Evolutionary conservation across 164 flowering plant species (phyloP), one percentile per base, ranked within the genome.

Genomic region (Berberis vulgaris): DNA sequence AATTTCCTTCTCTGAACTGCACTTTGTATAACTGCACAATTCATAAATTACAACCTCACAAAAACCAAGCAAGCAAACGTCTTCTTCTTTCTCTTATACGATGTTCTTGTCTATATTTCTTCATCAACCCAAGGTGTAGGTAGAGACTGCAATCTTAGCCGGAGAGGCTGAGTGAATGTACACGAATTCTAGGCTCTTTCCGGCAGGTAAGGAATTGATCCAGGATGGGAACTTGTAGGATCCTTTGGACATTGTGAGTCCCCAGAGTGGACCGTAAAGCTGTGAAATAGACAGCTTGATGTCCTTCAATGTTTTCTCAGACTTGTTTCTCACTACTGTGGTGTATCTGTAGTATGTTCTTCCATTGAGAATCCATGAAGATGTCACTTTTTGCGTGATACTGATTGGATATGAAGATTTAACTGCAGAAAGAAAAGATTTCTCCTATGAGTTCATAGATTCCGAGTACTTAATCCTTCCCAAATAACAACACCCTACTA

Each of bases 201-300:
- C 86, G 10, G 91, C 72, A 5, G 83, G 72, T 66, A 89, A 73
- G 12, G 86, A 77, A 49, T 61, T 64, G n/a, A 81, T 54, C 96
- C 96, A 89, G 60, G 82, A 61, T 10, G 96, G 96, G 54, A 86
- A 83, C 41, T 47, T 55, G 43, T 85, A 89, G 3, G 77, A 69
- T 40, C 73, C 72, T 1, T 76, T 82, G 0, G 71, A 69, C 60
- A 75, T 77, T 9, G 78, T 69, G n/a, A 92, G 91, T 40, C 98
- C 98, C 96, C 96, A 92, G 3, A 87, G 50, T 8, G 96, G 95
- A 57, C 96, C 98, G 53, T 85, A 81, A 38, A 92, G 92, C 64
- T 87, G 77, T 38, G 82, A 66, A 10, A 92, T 74, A 9, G 81
- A 78, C 59, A 92, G 80, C 74, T 83, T 77, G 57, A 92, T 72